Conservation (phyloP, 2,329 filamentous ascomycete genomes). For the Fusarium humuli region DNA sequence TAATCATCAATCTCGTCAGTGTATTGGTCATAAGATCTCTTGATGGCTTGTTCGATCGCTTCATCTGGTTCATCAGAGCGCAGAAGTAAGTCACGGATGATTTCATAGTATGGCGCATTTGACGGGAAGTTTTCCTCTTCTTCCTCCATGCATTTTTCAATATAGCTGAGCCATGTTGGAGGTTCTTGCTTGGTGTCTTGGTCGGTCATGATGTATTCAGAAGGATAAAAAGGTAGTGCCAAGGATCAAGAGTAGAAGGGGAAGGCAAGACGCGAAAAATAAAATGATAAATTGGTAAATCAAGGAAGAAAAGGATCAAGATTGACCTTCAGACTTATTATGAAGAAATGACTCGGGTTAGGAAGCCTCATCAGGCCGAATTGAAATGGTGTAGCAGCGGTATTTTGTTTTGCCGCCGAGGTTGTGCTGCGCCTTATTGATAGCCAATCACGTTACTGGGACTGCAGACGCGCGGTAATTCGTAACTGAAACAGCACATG, state of each 20-base stretch:
- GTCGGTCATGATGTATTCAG: not conserved
- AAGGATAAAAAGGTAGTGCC: too few relatives aligned
- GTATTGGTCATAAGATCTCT: not conserved
- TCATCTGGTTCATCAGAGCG: not conserved
- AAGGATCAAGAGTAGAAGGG: too few relatives aligned
- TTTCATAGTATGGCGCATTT: not conserved
- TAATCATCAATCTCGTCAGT: not conserved
- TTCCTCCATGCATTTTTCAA: not conserved
- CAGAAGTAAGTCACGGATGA: not conserved
- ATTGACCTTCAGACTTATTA: fast-evolving
- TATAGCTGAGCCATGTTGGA: not conserved
- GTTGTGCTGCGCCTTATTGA: not conserved
- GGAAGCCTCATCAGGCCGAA: not conserved
- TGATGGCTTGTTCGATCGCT: not conserved
- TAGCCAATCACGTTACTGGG: not conserved
- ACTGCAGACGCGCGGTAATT: not conserved
- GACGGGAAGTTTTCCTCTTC: not conserved
- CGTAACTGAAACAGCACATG: not conserved
- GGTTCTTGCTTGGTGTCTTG: not conserved
- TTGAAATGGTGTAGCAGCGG: not conserved
- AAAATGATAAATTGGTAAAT: too few relatives aligned
- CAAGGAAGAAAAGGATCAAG: too few relatives aligned
- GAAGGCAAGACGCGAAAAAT: too few relatives aligned
- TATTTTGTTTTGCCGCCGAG: not conserved
- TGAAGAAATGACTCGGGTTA: too few relatives aligned